A percentile compares a stretch with the other conserved stretches of the same genome.
These are phyloP conservation scores for Teunomyces barrocoloradensis DNA, from an alignment of 805 yeast species.

Conservation along the genomic window DNA sequence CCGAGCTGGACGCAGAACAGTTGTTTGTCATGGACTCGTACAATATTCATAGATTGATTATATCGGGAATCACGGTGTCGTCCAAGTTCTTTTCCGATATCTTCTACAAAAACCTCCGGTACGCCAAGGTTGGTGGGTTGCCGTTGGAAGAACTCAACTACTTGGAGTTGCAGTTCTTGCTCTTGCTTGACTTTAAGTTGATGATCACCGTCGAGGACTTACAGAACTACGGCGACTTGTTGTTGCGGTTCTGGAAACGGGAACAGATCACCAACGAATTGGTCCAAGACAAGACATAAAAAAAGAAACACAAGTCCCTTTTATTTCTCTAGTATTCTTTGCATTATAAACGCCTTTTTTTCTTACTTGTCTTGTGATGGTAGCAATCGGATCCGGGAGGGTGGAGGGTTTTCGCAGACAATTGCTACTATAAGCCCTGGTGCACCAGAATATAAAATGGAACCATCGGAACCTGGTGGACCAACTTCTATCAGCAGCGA, in stretches of 20 bases:
- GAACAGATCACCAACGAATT: constrained; percentile 52
- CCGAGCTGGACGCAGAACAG: constrained; percentile 38
- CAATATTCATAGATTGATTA: constrained; percentile 90
- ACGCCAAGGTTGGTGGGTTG: constrained; percentile 93
- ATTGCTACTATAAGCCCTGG: not conserved
- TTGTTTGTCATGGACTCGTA: constrained; percentile 93
- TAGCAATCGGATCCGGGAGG: no score
- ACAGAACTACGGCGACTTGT: constrained; percentile 83
- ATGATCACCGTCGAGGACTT: constrained; percentile 88
- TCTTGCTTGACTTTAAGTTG: constrained; percentile 80
- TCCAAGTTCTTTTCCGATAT: constrained; percentile 93
- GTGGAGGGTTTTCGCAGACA: no score
- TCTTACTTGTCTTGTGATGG: not conserved
- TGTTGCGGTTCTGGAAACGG: constrained; percentile 80
- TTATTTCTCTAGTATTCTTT: constrained; percentile 2
- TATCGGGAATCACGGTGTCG: constrained; percentile 93
- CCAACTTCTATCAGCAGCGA: not conserved
- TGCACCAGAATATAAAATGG: not conserved
- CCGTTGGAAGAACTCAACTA: constrained; percentile 92
- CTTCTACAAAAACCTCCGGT: constrained; percentile 89
- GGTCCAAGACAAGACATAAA: not conserved
- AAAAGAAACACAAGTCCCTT: not conserved
- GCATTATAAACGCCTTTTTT: not conserved
- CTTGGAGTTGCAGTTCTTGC: constrained; percentile 83
- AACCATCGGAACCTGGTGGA: not conserved